Base-by-base conservation (phyloP, 306 rosid genomes). In the Vigna unguiculata region DNA sequence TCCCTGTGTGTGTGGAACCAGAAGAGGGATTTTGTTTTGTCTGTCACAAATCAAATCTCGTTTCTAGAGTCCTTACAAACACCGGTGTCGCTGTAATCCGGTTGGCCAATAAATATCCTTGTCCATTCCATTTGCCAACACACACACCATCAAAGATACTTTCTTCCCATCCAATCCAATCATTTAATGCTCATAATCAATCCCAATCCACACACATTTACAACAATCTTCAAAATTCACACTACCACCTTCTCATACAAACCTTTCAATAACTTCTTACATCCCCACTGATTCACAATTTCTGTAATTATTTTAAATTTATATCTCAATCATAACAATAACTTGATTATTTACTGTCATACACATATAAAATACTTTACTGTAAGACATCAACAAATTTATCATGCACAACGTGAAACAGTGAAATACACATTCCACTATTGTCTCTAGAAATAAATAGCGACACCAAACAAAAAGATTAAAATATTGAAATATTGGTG, bases 41-140 rank as follows among this genome's bases (percentile, higher is more conserved):
- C 17, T 66, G 65, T 64, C 69, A 46, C 47, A 64, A 64, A 68
- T 22, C 16, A 64, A 45, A 79, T 66, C 72, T 21, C 16, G 53
- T 69, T 72, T 62, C 60, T 66, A 55, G 80, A 38, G 75, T 41
- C 47, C 80, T 64, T 83, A 90, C 89, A 85, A 82, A 84, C n/a
- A 16, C 54, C 61, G 86, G 75, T 78, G 91, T 87, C 91, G 66
- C 82, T 81, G 40, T 83, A 81, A 79, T 69, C 78, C 64, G 81
- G 86, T 76, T 80, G 92, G 87, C 89, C 78, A 91, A 81, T 87
- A 86, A 82, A 89, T 68, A 80, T 59, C 52, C 28, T 78, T 88
- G 88, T 91, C 93, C 74, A 86, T 83, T 82, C 87, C 74, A 61
- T 69, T 81, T 86, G 84, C 84, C 84, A 80, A 80, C 72, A 83